phyloP scores from a whole-genome alignment of 192 early-diverging fungal species.

The Coemansia sp. region DNA sequence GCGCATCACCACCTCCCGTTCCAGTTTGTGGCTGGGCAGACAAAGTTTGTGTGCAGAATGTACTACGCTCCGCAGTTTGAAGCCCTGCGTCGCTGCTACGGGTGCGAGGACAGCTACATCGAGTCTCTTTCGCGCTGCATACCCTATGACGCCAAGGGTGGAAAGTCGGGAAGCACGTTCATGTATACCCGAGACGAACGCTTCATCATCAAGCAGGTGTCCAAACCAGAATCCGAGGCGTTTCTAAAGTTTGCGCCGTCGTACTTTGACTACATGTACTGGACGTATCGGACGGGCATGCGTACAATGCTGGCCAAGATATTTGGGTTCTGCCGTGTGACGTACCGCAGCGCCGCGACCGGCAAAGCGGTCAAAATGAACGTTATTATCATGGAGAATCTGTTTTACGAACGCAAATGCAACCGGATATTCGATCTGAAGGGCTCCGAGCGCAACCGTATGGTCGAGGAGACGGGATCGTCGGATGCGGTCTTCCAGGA shows the following conservation, averaged over 20 bases:
- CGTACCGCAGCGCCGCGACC: slow-evolving; percentile 79
- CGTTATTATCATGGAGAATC: slow-evolving; percentile 93
- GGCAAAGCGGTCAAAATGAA: slow-evolving; percentile 86
- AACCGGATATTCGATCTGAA: slow-evolving; percentile 87
- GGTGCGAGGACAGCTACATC: slow-evolving; percentile 78
- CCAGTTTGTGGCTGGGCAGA: slow-evolving; percentile 71
- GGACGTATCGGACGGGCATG: slow-evolving; percentile 50
- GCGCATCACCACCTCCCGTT: slow-evolving; percentile 42
- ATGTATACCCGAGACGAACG: slow-evolving; percentile 90
- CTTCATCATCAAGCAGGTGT: slow-evolving; percentile 88
- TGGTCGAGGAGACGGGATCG: slow-evolving; percentile 83
- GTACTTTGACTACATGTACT: slow-evolving; percentile 79
- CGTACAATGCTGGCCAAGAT: slow-evolving; percentile 86
- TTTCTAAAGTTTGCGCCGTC: slow-evolving; percentile 86
- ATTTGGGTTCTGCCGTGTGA: slow-evolving; percentile 90
- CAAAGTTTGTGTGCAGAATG: slow-evolving; percentile 83
- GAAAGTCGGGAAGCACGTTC: slow-evolving; percentile 90
- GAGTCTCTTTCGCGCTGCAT: slow-evolving; percentile 86
- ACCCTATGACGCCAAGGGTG: slow-evolving; percentile 80
- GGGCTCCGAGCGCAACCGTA: slow-evolving; percentile 91
- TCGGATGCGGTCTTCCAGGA: slow-evolving; percentile 84
- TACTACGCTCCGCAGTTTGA: slow-evolving; percentile 94
- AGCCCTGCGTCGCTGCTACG: slow-evolving; percentile 78
- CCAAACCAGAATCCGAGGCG: slow-evolving; percentile 78
- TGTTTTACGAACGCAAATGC: slow-evolving; percentile 81